phyloP scores from a whole-genome alignment of 2,329 filamentous ascomycete species.

The Aphanocladium album region DNA sequence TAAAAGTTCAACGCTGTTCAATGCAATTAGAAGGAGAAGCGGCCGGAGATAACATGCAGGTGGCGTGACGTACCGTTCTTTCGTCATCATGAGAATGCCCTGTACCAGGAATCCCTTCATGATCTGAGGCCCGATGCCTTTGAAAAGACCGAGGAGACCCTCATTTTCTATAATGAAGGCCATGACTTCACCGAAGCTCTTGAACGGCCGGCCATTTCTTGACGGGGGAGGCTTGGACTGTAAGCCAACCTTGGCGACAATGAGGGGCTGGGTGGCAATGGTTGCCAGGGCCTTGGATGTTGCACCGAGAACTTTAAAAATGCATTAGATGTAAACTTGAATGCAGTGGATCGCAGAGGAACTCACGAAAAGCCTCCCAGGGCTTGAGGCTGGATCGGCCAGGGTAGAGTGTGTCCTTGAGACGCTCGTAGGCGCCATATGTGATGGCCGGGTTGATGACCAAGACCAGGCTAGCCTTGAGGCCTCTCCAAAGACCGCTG shows the following conservation, averaged over 20 bases:
- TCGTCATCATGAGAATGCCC: constrained; percentile 97
- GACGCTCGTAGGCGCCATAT: constrained; percentile 90
- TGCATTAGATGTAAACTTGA: background rate
- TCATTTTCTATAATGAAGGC: constrained; percentile 87
- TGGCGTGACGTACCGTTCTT: constrained; percentile 65
- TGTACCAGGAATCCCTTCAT: constrained; percentile 90
- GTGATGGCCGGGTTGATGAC: constrained; percentile 97
- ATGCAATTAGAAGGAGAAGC: constrained; percentile 16
- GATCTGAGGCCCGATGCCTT: constrained; percentile 92
- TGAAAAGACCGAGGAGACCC: constrained; percentile 79
- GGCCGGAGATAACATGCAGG: background rate
- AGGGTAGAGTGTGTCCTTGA: constrained; percentile 73
- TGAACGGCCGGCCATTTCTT: constrained; percentile 85
- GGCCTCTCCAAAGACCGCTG: constrained; percentile 83
- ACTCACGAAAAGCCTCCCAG: constrained; percentile 87
- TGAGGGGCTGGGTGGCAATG: constrained; percentile 86
- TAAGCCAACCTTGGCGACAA: constrained; percentile 94
- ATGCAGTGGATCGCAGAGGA: background rate
- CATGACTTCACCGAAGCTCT: constrained; percentile 92
- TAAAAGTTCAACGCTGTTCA: constrained; percentile 70
- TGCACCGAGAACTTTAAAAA: constrained; percentile 71
- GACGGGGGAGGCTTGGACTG: constrained; percentile 86
- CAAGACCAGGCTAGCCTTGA: constrained; percentile 92
- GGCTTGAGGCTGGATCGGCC: constrained; percentile 70
- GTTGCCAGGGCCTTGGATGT: constrained; percentile 91